Percentiles rank a stretch among this genome's conserved stretches.
Conservation (phyloP, 192 early-diverging fungal genomes). For the Podila minutissima region DNA sequence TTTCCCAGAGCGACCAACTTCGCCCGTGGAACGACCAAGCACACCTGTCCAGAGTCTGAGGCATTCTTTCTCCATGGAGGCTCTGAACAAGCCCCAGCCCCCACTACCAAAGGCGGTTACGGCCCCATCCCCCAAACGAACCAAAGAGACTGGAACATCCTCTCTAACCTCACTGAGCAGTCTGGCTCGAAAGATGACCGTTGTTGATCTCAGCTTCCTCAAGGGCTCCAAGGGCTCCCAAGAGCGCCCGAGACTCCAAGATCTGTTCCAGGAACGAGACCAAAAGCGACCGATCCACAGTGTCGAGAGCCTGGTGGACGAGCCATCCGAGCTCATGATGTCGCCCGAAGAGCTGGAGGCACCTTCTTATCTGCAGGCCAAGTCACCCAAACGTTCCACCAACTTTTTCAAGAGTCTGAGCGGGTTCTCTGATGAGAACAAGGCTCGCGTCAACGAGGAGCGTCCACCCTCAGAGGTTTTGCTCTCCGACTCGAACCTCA, state of each 20-base stretch:
- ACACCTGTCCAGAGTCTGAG: constrained; percentile 6
- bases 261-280: constrained; percentile 17
- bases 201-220: constrained; percentile 8
- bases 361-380: neutral
- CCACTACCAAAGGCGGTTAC: constrained; percentile 12
- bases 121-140: neutral
- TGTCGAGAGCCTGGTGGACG: constrained; percentile 10
- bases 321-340: neutral
- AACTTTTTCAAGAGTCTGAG: constrained; percentile 27
- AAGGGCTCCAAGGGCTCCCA: neutral
- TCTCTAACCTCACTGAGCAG: neutral
- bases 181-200: constrained; percentile 21
- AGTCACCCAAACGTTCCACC: constrained; percentile 8
- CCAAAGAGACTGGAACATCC: constrained; percentile 1
- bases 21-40: neutral
- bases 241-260: constrained; percentile 11
- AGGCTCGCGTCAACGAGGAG: constrained; percentile 9
- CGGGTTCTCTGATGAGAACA: constrained; percentile 7
- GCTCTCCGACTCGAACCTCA: constrained; percentile 32
- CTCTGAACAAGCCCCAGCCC: constrained; percentile 44
- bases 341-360: constrained; percentile 22
- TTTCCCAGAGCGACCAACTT: neutral
- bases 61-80: constrained; percentile 23
- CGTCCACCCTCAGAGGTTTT: constrained; percentile 33
- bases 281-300: constrained; percentile 4